Evolutionary conservation across 2,329 filamentous ascomycete genomes (phyloP), one percentile per base, ranked within the genome.

Genomic region (Xylaria sp.): DNA sequence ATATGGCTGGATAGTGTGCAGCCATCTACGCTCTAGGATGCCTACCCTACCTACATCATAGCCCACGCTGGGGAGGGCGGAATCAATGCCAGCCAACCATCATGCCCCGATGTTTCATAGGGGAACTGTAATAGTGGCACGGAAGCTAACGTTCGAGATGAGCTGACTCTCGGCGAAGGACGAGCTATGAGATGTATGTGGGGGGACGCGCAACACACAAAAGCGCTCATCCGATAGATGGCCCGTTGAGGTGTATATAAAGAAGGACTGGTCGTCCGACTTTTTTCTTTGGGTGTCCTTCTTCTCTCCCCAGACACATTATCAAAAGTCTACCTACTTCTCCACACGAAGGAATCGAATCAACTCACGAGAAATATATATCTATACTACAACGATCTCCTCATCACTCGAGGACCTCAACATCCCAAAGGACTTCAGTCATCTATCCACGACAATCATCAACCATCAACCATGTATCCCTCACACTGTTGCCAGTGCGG

Each of bases 401-500:
- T n/a, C 30, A 25, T 43, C 39, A n/a, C 55, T 57, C 23, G 43
- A 52, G 25, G 12, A 55, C 20, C 3, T 23, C 13, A 55, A 32
- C 25, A 59, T 62, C 34, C 20, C n/a, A 7, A 46, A 56, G 15
- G 30, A 55, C 13, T 6, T 20, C 10, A 60, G 18, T 13, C 36
- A 53, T 41, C 32, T 34, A 15, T 10, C 18, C 15, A 62, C 63
- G 18, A 61, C 46, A 45, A 36, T 13, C 4, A 46, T 46, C 48
- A 50, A 56, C 30, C 41, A 43, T 46, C 60, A 62, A 58, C 23
- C 63, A 76, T 76, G 73, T 73, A 77, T 67, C 72, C 75, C 1
- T 70, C 75, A 43, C 72, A 75, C 63, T 77, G 75, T 72, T 77
- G 75, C 70, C 74, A 76, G 60, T 77, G 75, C 61, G 75, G 75